phyloP scores from a whole-genome alignment of 2,329 filamentous ascomycete species.

The Xylaria sp. region DNA sequence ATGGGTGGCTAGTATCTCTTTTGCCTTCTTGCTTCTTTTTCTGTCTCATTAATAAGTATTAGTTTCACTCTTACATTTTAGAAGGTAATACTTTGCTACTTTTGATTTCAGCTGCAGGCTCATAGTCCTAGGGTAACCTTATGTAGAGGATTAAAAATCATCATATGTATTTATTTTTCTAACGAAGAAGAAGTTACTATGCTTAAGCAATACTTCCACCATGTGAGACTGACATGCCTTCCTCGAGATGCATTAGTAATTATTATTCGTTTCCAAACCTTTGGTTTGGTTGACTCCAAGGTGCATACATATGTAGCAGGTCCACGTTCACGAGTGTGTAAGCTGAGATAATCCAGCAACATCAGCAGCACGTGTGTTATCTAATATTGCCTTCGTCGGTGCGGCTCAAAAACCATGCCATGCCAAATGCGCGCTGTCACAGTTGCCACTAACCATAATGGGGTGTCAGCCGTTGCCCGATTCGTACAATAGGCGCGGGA shows the following conservation, averaged over 20 bases:
- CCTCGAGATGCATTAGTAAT: neutral
- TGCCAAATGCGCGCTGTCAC: neutral
- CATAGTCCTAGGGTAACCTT: too few species aligned
- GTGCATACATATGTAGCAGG: neutral
- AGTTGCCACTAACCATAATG: constrained; percentile 12
- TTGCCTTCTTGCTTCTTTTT: neutral
- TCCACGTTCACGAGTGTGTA: neutral
- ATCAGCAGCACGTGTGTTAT: neutral
- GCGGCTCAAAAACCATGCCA: constrained; percentile 13
- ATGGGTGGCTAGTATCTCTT: constrained; percentile 17
- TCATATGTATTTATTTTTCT: neutral
- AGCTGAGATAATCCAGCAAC: neutral
- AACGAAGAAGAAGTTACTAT: neutral
- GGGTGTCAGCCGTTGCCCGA: neutral
- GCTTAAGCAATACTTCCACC: neutral
- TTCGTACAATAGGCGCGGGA: neutral
- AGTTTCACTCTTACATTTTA: neutral
- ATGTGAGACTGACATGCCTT: neutral
- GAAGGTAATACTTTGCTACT: neutral
- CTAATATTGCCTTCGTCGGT: neutral
- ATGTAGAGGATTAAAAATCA: too few species aligned
- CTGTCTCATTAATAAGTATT: neutral
- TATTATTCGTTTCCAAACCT: neutral
- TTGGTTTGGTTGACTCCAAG: neutral
- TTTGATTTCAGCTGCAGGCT: neutral